These are phyloP conservation scores for Mycena amicta DNA, from an alignment of 768 basidiomycete genomes.

Conservation along the genomic window DNA sequence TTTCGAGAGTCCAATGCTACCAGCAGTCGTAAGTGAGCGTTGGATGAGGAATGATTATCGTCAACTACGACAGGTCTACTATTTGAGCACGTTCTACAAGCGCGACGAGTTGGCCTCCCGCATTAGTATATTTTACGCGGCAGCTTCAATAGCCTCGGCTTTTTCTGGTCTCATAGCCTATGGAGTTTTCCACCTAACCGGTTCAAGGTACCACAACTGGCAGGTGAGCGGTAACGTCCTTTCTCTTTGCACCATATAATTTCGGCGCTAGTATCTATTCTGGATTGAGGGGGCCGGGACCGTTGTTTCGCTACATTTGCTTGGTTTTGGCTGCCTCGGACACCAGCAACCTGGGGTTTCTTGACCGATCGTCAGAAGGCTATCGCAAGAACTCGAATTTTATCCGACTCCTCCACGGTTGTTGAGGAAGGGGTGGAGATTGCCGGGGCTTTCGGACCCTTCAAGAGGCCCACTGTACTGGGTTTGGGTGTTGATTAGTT, in stretches of 20 bases:
- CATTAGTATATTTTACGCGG: conserved; percentile 53
- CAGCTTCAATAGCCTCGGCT: conserved; percentile 48
- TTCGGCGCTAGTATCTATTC: conserved; percentile 42
- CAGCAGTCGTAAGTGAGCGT: conserved; percentile 38
- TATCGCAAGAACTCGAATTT: conserved; percentile 44
- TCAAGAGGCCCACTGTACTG: conserved; percentile 49
- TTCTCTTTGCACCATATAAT: too few species aligned
- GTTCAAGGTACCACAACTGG: conserved; percentile 47
- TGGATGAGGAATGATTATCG: neutral
- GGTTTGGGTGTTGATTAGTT: conserved; percentile 50
- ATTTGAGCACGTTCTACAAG: conserved; percentile 55
- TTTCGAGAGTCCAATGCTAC: conserved; percentile 53
- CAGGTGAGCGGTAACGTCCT: conserved; percentile 25
- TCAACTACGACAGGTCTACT: conserved; percentile 41
- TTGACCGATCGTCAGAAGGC: conserved; percentile 42
- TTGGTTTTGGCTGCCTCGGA: conserved; percentile 48
- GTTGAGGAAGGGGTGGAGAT: conserved; percentile 44
- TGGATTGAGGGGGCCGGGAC: conserved; percentile 54
- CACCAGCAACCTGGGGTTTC: conserved; percentile 43
- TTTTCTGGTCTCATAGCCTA: conserved; percentile 55
- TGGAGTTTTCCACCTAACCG: conserved; percentile 52
- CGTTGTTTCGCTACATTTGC: conserved; percentile 45
- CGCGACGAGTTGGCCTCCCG: conserved; percentile 53
- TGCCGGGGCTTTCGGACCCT: conserved; percentile 46
- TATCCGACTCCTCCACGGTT: conserved; percentile 47